These are phyloP conservation scores for Moniliophthora roreri DNA, from an alignment of 1,284 basidiomycete species.

Conservation along the genomic window DNA sequence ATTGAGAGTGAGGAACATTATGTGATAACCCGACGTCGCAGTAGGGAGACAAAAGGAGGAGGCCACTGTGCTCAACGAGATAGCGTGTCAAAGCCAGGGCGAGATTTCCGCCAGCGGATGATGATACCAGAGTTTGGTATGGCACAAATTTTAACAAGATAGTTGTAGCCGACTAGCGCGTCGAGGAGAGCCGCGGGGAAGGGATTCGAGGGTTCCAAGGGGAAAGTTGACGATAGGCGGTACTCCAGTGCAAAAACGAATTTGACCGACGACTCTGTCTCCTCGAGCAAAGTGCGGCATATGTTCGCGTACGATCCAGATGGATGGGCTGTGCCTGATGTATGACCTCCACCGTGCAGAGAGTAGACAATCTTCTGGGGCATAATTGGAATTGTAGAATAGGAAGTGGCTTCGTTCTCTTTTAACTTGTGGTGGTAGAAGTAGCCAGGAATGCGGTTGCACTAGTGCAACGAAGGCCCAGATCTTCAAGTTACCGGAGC, in stretches of 20 bases:
- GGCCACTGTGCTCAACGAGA: slow-evolving; percentile 40
- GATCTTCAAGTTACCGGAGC: slow-evolving; percentile 44
- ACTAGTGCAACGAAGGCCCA: slow-evolving; percentile 44
- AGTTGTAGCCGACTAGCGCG: slow-evolving; percentile 36
- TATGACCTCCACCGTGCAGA: slow-evolving; percentile 52
- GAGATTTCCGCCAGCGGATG: slow-evolving; percentile 72
- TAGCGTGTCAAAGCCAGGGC: slow-evolving; percentile 58
- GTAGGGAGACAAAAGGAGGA: slow-evolving; percentile 60
- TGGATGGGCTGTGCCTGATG: slow-evolving; percentile 43
- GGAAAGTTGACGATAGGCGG: slow-evolving; percentile 21
- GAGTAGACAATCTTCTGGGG: slow-evolving; percentile 52
- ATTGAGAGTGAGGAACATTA: slow-evolving; percentile 30
- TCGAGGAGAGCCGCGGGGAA: slow-evolving; percentile 47
- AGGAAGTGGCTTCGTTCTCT: slow-evolving; percentile 30
- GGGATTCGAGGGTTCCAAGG: slow-evolving; percentile 21
- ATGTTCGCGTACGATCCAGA: slow-evolving; percentile 31
- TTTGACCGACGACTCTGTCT: neutral
- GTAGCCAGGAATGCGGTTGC: slow-evolving; percentile 50
- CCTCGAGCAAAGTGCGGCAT: slow-evolving; percentile 32
- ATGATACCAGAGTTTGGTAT: slow-evolving; percentile 52
- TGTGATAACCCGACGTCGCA: slow-evolving; percentile 46
- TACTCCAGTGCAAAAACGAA: slow-evolving; percentile 13
- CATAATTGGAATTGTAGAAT: slow-evolving; percentile 32
- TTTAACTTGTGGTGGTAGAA: slow-evolving; percentile 47
- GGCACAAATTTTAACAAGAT: slow-evolving; percentile 32